Evolutionary conservation across 352 stramenopile genomes (phyloP), one percentile per base, ranked within the genome.

Genomic region (Globisporangium splendens): DNA sequence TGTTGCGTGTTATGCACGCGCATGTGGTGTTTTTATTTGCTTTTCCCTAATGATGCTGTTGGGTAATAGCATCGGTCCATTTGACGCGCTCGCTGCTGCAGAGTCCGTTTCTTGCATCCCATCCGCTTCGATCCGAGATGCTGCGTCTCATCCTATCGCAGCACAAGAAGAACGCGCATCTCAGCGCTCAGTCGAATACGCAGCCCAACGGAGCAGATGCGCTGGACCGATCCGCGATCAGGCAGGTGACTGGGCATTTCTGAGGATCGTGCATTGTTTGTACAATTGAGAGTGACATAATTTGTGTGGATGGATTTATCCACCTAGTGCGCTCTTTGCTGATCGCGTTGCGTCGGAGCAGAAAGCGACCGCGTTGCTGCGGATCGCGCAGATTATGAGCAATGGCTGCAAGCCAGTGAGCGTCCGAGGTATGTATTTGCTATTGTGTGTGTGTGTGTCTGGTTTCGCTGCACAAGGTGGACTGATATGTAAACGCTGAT

Each of bases 41-140:
- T 10, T 13, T n/a, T 12, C 2, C 17, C 35, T 41, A 1, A 24
- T 8, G 14, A 56, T 2, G 13, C 42, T 3, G 12, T 50, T 14
- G 24, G 28, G 28, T 8, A 35, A 35, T 47, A 54, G 73, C 73
- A 12, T 61, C 71, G 24, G 20, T 72, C 43, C 68, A 81, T 50
- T 53, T 85, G 35, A 55, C 77, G 48, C 61, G 58, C 11, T 73
- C 75, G n/a, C 67, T 83, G 47, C 51, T 83, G n/a, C 66, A 82
- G 56, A 86, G 76, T 58, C 66, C 71, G n/a, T 86, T 73, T 50
- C 48, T 86, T 33, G 22, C 61, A 15, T 64, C 69, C 8, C 72
- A 82, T 38, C 73, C 76, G 17, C 74, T 74, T 5, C 70, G 69
- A 12, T 81, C 70, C 1, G 66, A 81, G 62, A 42, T 85, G 33